These are phyloP conservation scores for Telfairia occidentalis DNA, from an alignment of 331 rosid genomes.

Conservation along the genomic window DNA sequence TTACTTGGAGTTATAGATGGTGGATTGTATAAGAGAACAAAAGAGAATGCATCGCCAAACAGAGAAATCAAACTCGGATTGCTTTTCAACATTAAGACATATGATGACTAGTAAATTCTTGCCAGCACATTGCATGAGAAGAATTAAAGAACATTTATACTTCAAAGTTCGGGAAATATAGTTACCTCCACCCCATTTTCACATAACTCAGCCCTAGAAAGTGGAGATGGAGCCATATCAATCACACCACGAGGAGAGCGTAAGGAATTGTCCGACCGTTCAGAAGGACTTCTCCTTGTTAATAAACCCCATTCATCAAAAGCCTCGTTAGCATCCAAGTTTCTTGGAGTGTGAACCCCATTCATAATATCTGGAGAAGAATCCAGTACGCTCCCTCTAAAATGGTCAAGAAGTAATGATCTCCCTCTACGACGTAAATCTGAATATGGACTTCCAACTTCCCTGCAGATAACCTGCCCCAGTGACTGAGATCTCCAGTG, in stretches of 20 bases:
- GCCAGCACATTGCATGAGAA: neutral
- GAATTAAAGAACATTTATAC: conserved; percentile 1
- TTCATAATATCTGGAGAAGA: conserved; percentile 34
- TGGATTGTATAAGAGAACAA: neutral
- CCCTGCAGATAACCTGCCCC: conserved; percentile 16
- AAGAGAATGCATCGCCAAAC: neutral
- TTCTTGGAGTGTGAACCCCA: conserved; percentile 28
- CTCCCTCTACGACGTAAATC: conserved; percentile 30
- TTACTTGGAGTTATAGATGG: neutral
- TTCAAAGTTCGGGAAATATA: neutral
- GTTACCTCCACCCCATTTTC: conserved; percentile 22
- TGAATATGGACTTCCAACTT: conserved; percentile 24
- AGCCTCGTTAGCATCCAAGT: conserved; percentile 25
- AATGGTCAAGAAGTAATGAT: conserved; percentile 20
- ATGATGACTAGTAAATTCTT: neutral
- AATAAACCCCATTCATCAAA: conserved; percentile 38
- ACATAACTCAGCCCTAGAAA: conserved; percentile 19
- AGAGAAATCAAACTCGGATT: neutral
- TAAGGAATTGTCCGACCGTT: conserved; percentile 25
- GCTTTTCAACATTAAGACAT: neutral
- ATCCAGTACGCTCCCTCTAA: conserved; percentile 14
- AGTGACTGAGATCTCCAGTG: conserved; percentile 30
- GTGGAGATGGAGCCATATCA: conserved; percentile 24
- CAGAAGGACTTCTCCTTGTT: conserved; percentile 32
- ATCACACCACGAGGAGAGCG: conserved; percentile 33